phyloP scores from a whole-genome alignment of 73 alveolate genomes.

The Breviolum minutum region DNA sequence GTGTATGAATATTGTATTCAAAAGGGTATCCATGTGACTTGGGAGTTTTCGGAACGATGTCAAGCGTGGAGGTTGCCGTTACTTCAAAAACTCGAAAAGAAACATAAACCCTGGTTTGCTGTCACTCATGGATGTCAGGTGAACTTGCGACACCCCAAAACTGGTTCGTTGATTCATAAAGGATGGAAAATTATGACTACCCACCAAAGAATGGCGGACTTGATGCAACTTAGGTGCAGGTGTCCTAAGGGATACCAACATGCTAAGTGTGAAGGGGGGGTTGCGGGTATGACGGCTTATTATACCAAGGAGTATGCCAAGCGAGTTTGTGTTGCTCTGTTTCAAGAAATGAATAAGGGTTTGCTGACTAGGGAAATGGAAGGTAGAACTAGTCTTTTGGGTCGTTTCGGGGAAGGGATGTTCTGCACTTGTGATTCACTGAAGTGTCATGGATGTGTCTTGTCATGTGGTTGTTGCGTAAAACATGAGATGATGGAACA shows the following conservation, averaged over 20 bases:
- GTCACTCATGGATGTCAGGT: slow-evolving; percentile 24
- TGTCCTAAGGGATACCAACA: neutral
- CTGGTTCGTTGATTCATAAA: neutral
- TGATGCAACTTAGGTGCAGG: neutral
- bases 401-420: neutral
- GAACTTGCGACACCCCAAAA: neutral
- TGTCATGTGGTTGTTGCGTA: neutral
- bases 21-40: neutral
- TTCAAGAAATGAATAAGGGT: neutral
- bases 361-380: neutral
- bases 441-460: neutral
- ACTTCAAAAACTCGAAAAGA: neutral
- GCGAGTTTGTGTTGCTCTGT: neutral
- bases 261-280: slow-evolving; percentile 37
- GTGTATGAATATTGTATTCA: neutral
- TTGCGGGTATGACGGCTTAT: neutral
- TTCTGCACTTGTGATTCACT: neutral
- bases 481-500: too few species aligned
- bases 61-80: neutral
- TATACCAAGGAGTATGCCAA: neutral
- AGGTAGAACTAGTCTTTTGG: neutral
- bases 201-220: neutral
- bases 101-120: neutral
- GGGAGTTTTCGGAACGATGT: slow-evolving; percentile 49
- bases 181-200: slow-evolving; percentile 5